Evolutionary conservation across 2,329 filamentous ascomycete species (phyloP), one percentile per base, ranked within the genome.

Genomic region (Talaromyces marneffei): DNA sequence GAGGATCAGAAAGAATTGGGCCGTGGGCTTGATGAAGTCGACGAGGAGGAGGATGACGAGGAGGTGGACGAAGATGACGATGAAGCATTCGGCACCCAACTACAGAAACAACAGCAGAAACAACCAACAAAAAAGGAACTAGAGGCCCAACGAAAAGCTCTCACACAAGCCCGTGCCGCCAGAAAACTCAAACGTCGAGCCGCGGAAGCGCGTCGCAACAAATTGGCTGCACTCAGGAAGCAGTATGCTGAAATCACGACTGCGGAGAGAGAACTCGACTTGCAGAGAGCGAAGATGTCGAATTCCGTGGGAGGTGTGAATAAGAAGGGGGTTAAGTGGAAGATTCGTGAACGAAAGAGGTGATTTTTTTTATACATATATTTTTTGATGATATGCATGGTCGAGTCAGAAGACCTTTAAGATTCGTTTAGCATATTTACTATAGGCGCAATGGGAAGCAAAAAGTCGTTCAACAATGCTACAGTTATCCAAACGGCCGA

Each of bases 271-370:
- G 81, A 83, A 67, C 71, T 87, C 23, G 84, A 86, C 46, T 71
- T 80, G 64, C 85, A 87, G 70, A 78, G 84, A 52, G 85, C 81
- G 9, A 82, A 81, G 71, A 87, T 87, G 85, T 81, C 79, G 65
- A 82, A 82, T 63, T 81, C 78, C 1, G 76, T 84, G 3, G 85
- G 85, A 18, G 85, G 85, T 0, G 78, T 82, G 59, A 87, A 87
- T 72, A 87, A 87, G 73, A 77, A 83, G 61, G 85, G 85, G 8
- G 76, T 85, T 67, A 87, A 85, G 68, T 88, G 85, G 79, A 87
- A 87, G 77, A 76, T 84, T 48, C 76, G 84, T 60, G 83, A 86
- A 75, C 77, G 85, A 66, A 87, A 86, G 77, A 78, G 79, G 67
- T 86, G 61, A 75, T 40, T 16, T 20, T 16, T 20, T 3, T 10